Percentiles rank a stretch among this genome's conserved stretches.
Evolutionary conservation across 495 filamentous ascomycete genomes (phyloP).

Genomic region (Usnea hakonensis): DNA sequence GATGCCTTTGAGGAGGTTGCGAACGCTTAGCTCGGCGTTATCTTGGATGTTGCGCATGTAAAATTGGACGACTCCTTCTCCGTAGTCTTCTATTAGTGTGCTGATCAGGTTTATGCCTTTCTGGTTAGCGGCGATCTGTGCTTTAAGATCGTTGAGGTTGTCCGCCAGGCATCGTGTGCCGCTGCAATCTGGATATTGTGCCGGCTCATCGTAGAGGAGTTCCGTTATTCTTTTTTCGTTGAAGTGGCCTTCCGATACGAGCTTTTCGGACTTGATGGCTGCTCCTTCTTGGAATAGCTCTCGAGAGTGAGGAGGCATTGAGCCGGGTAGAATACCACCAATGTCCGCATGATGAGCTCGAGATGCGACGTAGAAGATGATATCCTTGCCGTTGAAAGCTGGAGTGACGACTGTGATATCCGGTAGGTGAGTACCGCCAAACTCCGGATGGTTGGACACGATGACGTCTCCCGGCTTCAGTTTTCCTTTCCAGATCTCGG

Average conservation of each 20-base stretch:
- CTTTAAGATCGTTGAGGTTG: constrained; percentile 93
- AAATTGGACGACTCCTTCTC: constrained; percentile 82
- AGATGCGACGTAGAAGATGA: constrained; percentile 94
- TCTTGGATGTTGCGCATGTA: constrained; percentile 94
- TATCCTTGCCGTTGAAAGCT: constrained; percentile 78
- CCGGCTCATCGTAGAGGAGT: constrained; percentile 74
- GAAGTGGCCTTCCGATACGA: constrained; percentile 84
- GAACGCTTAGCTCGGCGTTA: constrained; percentile 81
- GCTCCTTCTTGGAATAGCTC: constrained; percentile 95
- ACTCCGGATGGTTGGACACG: constrained; percentile 93
- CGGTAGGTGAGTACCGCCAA: constrained; percentile 78
- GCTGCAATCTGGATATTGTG: constrained; percentile 76
- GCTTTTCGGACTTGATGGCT: constrained; percentile 85
- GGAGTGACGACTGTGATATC: constrained; percentile 95
- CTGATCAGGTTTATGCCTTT: constrained; percentile 91
- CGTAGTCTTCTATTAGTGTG: constrained; percentile 78
- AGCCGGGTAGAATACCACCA: constrained; percentile 89
- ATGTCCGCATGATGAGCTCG: constrained; percentile 96
- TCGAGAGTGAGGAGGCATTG: constrained; percentile 91
- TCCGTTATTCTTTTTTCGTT: constrained; percentile 82
- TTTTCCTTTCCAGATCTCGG: constrained; percentile 85
- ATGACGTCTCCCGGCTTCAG: constrained; percentile 88
- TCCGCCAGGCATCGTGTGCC: constrained; percentile 87
- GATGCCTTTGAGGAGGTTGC: constrained; percentile 74
- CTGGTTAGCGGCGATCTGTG: constrained; percentile 91